Base-by-base conservation (phyloP, 1,284 basidiomycete genomes). In the Ustilago lituana region DNA sequence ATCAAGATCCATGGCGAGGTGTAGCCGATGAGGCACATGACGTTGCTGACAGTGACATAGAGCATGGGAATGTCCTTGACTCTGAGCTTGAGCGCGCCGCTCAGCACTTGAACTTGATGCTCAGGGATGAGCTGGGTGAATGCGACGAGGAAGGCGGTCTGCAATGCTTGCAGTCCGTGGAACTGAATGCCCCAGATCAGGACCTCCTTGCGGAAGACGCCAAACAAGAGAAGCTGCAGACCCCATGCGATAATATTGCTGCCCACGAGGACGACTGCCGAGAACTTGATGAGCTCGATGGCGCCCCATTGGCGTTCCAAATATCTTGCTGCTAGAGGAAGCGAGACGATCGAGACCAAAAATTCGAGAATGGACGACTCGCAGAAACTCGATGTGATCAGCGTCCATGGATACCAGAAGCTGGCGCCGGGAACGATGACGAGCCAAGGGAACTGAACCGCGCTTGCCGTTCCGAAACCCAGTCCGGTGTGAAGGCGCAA, bases 81-180 rank as follows among this genome's bases (percentile, higher is more conserved):
- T 46, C 92, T 88, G 43, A 91, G 86, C 81, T 90, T 93, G 73
- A 96, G 80, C 29, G 92, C 84, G 33, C 94, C 93, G 31, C 55
- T 48, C 69, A 98, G 86, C 14, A 98, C 79, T 81, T 98, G 95
- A 6, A 98, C 89, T 83, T 97, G 94, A 77, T 98, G 94, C 82
- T 98, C 95, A 23, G 96, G 95, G 72, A 98, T 97, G 55, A 96
- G 84, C 82, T 98, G 95, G 2, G 94, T 97, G 83, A 97, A 96
- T 10, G 94, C 95, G 51, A 98, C 95, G 33, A 98, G 86, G 69
- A 95, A 87, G 4, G 88, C 91, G 44, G 89, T 89, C 78, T 96
- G 92, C n/a, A 98, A 85, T 2, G 92, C 91, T 86, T 92, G 91
- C 82, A 94, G 88, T 23, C 95, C 95, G 78, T 93, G 92, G 82